A percentile compares a stretch with the other conserved stretches of the same genome.
These are phyloP conservation scores for Mortierella sp. DNA, from an alignment of 371 early-diverging fungal genomes.

Conservation along the genomic window DNA sequence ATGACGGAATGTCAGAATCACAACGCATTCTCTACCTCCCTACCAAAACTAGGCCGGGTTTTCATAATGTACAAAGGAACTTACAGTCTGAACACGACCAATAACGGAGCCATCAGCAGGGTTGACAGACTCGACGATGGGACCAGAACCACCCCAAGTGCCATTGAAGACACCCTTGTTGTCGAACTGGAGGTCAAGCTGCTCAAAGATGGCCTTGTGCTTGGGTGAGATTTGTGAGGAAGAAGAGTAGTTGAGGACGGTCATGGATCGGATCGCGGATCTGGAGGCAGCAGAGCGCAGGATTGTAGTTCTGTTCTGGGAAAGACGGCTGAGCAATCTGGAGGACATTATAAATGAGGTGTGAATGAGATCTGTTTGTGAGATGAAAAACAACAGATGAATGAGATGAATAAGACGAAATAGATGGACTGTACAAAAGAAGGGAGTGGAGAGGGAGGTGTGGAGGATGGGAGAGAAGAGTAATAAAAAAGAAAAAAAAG, in stretches of 20 bases:
- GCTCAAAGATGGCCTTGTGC: constrained; percentile 67
- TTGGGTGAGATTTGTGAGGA: constrained; percentile 36
- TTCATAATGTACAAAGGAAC: constrained; percentile 13
- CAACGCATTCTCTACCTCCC: too few species aligned
- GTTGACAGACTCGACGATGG: constrained; percentile 79
- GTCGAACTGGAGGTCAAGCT: constrained; percentile 77
- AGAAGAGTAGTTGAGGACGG: constrained; percentile 53
- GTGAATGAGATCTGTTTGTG: background rate
- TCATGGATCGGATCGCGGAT: constrained; percentile 51
- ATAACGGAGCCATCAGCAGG: constrained; percentile 92
- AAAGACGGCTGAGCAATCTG: constrained; percentile 42
- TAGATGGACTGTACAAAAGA: background rate
- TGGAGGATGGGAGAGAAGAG: background rate
- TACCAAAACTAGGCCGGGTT: too few species aligned
- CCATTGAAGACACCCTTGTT: constrained; percentile 93
- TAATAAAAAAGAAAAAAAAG: constrained; percentile 6
- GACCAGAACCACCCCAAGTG: constrained; percentile 87
- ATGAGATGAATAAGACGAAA: constrained; percentile 7
- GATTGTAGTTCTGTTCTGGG: constrained; percentile 38
- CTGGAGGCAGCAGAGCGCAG: constrained; percentile 48
- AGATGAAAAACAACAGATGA: constrained; percentile 6
- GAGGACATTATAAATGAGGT: constrained; percentile 33
- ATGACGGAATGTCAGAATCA: background rate
- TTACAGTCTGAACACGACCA: constrained; percentile 82
- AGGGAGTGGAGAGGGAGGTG: constrained; percentile 1